These are phyloP conservation scores for Nakazawaea laoshanensis DNA, from an alignment of 805 yeast genomes.

Conservation along the genomic window DNA sequence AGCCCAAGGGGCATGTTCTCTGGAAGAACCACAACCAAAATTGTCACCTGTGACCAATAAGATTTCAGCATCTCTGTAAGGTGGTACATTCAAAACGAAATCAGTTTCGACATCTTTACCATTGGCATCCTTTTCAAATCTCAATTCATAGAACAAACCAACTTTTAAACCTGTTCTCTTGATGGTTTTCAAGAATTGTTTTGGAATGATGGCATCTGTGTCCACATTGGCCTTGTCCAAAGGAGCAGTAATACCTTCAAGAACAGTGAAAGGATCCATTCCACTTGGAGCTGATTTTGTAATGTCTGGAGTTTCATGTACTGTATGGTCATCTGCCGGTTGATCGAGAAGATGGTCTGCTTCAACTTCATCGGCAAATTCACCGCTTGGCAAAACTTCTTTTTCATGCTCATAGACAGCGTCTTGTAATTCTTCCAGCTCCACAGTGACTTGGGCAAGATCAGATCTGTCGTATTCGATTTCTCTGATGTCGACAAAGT, in stretches of 20 bases:
- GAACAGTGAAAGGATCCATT: conserved; percentile 65
- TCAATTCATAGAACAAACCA: conserved; percentile 87
- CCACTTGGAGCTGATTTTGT: conserved; percentile 34
- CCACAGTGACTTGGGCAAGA: conserved; percentile 45
- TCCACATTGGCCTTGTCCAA: conserved; percentile 92
- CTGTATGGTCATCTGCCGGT: conserved; percentile 41
- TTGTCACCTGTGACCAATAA: conserved; percentile 92
- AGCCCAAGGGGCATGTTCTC: conserved; percentile 99
- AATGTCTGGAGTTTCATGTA: conserved; percentile 26
- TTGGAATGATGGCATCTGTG: conserved; percentile 98
- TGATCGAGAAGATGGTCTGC: conserved; percentile 57
- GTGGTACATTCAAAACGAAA: conserved; percentile 79
- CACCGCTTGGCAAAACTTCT: conserved; percentile 47
- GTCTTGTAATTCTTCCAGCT: conserved; percentile 42
- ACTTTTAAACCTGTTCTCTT: conserved; percentile 88
- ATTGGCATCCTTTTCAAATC: conserved; percentile 60
- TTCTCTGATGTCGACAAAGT: conserved; percentile 83
- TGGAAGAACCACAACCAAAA: conserved; percentile 98
- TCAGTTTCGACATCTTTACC: conserved; percentile 82
- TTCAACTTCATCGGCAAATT: conserved; percentile 33
- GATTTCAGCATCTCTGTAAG: conserved; percentile 73
- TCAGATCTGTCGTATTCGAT: conserved; percentile 54
- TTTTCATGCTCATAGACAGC: conserved; percentile 70
- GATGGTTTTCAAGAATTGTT: conserved; percentile 95
- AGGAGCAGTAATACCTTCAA: conserved; percentile 89